Evolutionary conservation across 768 basidiomycete genomes (phyloP).

Genomic region (Coprinopsis cinerea): DNA sequence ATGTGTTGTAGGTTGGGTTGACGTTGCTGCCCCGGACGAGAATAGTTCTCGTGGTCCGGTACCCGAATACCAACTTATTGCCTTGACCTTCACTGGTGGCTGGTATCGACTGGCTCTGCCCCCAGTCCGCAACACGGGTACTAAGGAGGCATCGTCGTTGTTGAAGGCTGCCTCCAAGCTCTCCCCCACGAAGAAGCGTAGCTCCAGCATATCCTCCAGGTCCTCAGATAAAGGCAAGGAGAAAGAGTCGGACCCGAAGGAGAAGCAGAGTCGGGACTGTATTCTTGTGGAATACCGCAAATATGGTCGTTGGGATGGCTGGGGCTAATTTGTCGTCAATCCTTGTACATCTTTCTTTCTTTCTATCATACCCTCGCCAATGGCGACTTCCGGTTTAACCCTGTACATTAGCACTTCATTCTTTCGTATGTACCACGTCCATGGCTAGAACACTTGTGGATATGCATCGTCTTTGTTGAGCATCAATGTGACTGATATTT

Average conservation of each 20-base stretch:
- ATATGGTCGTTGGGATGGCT: constrained; percentile 88
- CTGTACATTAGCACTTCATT: constrained; percentile 3
- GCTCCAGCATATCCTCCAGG: constrained; percentile 3
- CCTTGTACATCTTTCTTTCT: constrained; percentile 1
- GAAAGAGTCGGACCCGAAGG: constrained; percentile 11
- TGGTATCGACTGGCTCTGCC: constrained; percentile 84
- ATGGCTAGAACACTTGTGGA: background rate
- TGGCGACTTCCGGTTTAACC: background rate
- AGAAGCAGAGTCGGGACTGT: constrained; percentile 60
- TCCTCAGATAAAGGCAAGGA: constrained; percentile 44
- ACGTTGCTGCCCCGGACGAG: constrained; percentile 35
- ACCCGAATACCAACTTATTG: constrained; percentile 70
- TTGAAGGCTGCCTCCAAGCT: constrained; percentile 16
- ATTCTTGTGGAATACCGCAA: constrained; percentile 70
- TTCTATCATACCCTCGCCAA: background rate
- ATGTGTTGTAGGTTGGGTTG: constrained; percentile 84
- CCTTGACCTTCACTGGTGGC: constrained; percentile 83
- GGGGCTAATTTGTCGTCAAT: constrained; percentile 39
- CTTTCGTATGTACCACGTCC: background rate
- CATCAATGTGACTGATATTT: constrained; percentile 2
- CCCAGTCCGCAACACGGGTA: constrained; percentile 12
- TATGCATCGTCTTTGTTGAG: background rate
- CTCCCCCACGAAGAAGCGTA: constrained; percentile 12
- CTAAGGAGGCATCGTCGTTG: constrained; percentile 7
- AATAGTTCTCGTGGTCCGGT: constrained; percentile 13